These are phyloP conservation scores for Cladosporium sp. DNA, from an alignment of 2,329 filamentous ascomycete species.

Conservation along the genomic window DNA sequence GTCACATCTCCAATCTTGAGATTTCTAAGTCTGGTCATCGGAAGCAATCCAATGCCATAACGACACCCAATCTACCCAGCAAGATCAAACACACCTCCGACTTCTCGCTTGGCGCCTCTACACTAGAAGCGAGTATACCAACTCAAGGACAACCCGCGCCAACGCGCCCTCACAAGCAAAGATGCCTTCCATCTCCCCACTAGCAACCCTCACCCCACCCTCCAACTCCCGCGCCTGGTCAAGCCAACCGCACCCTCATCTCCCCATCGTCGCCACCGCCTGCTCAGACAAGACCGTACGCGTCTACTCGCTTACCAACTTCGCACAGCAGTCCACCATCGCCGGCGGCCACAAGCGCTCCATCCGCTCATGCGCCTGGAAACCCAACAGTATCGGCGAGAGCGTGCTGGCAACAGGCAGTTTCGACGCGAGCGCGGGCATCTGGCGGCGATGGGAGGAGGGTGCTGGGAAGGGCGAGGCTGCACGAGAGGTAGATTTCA, in stretches of 20 bases:
- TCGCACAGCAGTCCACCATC: slow-evolving; percentile 76
- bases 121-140: not conserved
- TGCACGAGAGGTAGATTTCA: slow-evolving; percentile 38
- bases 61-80: not conserved
- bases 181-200: slow-evolving; percentile 41
- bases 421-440: slow-evolving; percentile 88
- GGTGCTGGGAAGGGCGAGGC: slow-evolving; percentile 29
- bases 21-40: slow-evolving; percentile 3
- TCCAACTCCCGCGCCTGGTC: slow-evolving; percentile 74
- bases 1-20: slow-evolving; percentile 15
- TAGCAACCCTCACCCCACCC: slow-evolving; percentile 57
- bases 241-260: slow-evolving; percentile 79
- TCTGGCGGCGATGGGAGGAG: slow-evolving; percentile 67
- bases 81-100: not conserved
- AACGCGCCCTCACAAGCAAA: slow-evolving; percentile 1
- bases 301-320: slow-evolving; percentile 82
- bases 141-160: not conserved
- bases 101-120: not conserved
- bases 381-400: slow-evolving; percentile 65
- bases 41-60: not conserved
- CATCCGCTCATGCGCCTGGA: slow-evolving; percentile 86
- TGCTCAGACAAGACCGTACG: slow-evolving; percentile 84
- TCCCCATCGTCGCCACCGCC: slow-evolving; percentile 85
- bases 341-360: slow-evolving; percentile 88
- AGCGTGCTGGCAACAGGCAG: slow-evolving; percentile 87